Evolutionary conservation across 441 rosid genomes (phyloP), one percentile per base, ranked within the genome.

Genomic region (Erodium moschatum): DNA sequence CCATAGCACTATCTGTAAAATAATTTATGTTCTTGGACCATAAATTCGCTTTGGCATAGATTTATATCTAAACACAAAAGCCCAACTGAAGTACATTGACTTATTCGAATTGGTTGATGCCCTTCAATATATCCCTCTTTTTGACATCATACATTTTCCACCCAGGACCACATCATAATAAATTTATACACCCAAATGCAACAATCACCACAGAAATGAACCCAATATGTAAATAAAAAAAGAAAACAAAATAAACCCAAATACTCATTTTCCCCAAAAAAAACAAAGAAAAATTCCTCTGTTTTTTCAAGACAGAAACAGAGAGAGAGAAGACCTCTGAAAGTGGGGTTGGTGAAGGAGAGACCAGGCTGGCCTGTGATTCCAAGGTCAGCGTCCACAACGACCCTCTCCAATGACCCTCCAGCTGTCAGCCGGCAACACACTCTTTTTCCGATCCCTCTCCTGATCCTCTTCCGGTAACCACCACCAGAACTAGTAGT

Each of bases 371-470:
- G 44, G 44, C 10, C 13, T 31, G 64, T 5, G 64, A 13, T 58
- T 58, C 64, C 27, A 5, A 48, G 54, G 64, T 58, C 29, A 58
- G 11, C 29, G 27, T 1, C 40, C 40, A 35, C 62, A 21, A 15
- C 62, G 29, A 66, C 16, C 64, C 71, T 75, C 31, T 82, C 85
- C 58, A 74, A 35, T 61, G 87, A 89, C 77, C 82, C 83, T 67
- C 82, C 87, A 58, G 64, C 64, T 10, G 88, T 74, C 69, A 80
- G 81, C 60, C 79, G 82, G 74, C 86, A 86, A 61, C 84, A 42
- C 12, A 76, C 80, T 72, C 84, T 81, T 65, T 75, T 86, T 72
- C 72, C 85, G 68, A 72, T 75, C 64, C 69, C 77, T 66, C 81
- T 82, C 76, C 80, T 80, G 64, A 58, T 58, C 73, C 81, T 87